Conservation (phyloP, 2,329 filamentous ascomycete species). For the Colletotrichum tamarilloi region DNA sequence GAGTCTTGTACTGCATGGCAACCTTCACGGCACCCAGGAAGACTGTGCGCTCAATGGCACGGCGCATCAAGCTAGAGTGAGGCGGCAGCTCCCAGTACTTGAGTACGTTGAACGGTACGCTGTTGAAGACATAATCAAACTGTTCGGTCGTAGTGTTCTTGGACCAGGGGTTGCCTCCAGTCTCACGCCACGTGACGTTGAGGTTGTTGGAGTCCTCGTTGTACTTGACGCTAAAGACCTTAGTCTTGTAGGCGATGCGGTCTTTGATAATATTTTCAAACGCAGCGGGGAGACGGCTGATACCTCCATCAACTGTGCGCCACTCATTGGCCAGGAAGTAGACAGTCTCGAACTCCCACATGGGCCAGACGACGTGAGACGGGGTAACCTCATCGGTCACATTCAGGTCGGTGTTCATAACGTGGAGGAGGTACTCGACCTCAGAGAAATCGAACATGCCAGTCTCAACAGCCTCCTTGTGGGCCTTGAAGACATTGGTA, state of each 20-base stretch:
- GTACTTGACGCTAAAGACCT: constrained; percentile 40
- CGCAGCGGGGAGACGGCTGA: constrained; percentile 48
- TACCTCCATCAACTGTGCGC: constrained; percentile 46
- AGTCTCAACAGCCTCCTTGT: constrained; percentile 44
- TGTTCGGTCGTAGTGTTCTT: constrained; percentile 41
- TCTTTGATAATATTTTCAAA: constrained; percentile 46
- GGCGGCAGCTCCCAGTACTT: constrained; percentile 49
- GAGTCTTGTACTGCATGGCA: constrained; percentile 66
- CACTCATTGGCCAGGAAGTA: constrained; percentile 42
- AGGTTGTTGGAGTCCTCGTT: constrained; percentile 38
- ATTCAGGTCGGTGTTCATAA: constrained; percentile 48
- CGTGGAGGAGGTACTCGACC: constrained; percentile 45
- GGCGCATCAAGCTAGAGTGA: constrained; percentile 45
- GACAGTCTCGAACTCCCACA: constrained; percentile 45
- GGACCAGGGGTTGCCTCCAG: constrained; percentile 39
- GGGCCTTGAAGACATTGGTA: constrained; percentile 44
- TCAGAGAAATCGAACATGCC: constrained; percentile 45
- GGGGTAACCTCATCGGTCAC: constrained; percentile 48
- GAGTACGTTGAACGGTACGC: constrained; percentile 49
- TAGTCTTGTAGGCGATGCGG: constrained; percentile 39
- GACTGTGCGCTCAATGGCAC: constrained; percentile 41
- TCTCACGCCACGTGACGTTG: constrained; percentile 36
- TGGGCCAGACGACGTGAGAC: constrained; percentile 39
- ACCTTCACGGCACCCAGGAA: constrained; percentile 50
- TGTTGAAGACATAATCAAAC: constrained; percentile 52